Evolutionary conservation across 2,329 filamentous ascomycete genomes (phyloP).

Genomic region (Phialocephala subalpina): DNA sequence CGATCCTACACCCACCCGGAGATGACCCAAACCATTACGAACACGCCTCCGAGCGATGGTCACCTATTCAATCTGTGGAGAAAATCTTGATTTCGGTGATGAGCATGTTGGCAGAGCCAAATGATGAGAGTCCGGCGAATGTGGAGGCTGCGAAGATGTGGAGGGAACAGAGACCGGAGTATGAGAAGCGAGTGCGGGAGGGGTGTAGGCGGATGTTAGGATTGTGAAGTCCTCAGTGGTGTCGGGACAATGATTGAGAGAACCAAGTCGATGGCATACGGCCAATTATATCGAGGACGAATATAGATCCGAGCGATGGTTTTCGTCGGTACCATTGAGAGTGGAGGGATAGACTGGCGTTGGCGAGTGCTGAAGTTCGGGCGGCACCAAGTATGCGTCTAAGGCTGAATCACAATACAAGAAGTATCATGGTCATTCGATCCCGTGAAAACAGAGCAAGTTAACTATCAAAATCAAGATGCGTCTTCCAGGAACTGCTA

Average conservation of each 20-base stretch:
- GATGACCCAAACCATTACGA: slow-evolving; percentile 99
- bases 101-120: slow-evolving; percentile 97
- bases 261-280: no score
- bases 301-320: not conserved
- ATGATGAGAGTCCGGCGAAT: slow-evolving; percentile 96
- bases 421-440: not conserved
- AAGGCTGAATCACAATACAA: not conserved
- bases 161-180: slow-evolving; percentile 83
- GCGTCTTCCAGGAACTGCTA: no score
- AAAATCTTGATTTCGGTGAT: slow-evolving; percentile 97
- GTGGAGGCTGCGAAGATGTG: slow-evolving; percentile 97
- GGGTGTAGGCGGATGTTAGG: slow-evolving; percentile 83
- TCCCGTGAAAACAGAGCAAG: no score
- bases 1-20: slow-evolving; percentile 95
- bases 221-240: no score
- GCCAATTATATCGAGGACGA: not conserved
- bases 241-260: no score
- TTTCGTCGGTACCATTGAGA: not conserved
- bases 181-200: slow-evolving; percentile 85
- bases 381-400: not conserved
- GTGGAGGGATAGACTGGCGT: not conserved
- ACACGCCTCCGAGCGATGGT: slow-evolving; percentile 94
- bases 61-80: slow-evolving; percentile 95
- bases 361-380: not conserved
- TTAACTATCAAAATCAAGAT: no score